These are phyloP conservation scores for Dothideomycetidae sp. DNA, from an alignment of 2,329 filamentous ascomycete species.

Conservation along the genomic window DNA sequence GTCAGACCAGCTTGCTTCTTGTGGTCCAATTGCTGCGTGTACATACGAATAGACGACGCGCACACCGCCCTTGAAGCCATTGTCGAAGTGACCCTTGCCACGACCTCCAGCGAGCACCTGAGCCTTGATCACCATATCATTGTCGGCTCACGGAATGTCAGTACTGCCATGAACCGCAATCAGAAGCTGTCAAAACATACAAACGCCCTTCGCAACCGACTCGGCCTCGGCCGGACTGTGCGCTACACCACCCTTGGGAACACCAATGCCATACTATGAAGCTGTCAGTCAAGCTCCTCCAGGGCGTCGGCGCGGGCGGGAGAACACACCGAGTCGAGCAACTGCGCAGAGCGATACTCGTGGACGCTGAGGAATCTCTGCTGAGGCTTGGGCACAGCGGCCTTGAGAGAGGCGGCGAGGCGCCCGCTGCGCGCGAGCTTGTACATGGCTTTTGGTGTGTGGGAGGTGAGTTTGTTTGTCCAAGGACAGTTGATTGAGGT, in stretches of 20 bases:
- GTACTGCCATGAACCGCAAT: no score
- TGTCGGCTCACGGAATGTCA: constrained; percentile 51
- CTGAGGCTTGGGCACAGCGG: constrained; percentile 51
- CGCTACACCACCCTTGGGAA: constrained; percentile 81
- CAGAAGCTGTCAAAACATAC: constrained; percentile 39
- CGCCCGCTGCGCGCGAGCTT: constrained; percentile 71
- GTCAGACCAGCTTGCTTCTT: background rate
- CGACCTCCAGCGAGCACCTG: constrained; percentile 95
- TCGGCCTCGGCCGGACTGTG: constrained; percentile 76
- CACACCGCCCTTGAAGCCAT: constrained; percentile 96
- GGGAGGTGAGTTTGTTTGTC: constrained; percentile 2
- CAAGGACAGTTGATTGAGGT: constrained; percentile 5
- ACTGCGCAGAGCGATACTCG: constrained; percentile 91
- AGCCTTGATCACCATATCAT: constrained; percentile 99
- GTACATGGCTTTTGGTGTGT: constrained; percentile 48
- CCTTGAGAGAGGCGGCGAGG: constrained; percentile 64
- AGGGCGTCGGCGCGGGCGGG: constrained; percentile 12
- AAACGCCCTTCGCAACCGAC: constrained; percentile 76
- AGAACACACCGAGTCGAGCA: constrained; percentile 52
- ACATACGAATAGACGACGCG: constrained; percentile 89
- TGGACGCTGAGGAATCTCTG: constrained; percentile 86
- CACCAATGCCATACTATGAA: constrained; percentile 76
- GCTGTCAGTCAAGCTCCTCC: constrained; percentile 17
- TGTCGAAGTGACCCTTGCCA: constrained; percentile 96
- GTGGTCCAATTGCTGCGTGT: background rate